phyloP scores from a whole-genome alignment of 148 eudicot genomes.

The Rhododendron molle region DNA sequence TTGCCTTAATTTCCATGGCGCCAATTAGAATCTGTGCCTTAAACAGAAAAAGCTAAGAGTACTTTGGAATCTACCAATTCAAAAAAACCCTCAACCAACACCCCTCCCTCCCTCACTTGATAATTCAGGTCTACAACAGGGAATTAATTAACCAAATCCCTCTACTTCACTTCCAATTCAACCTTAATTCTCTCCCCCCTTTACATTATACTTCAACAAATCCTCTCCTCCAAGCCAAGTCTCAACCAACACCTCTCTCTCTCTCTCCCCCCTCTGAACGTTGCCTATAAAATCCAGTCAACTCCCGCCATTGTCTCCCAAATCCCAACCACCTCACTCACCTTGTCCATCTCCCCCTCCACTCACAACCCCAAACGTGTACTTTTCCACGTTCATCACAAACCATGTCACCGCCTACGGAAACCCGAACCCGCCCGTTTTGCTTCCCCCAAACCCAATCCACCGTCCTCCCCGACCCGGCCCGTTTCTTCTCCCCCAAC shows the following conservation, averaged over 20 bases:
- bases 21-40: too few relatives aligned
- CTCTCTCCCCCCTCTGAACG: not conserved
- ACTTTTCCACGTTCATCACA: not conserved
- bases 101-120: not conserved
- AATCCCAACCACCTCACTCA: not conserved
- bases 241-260: too few relatives aligned
- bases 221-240: too few relatives aligned
- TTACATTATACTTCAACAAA: too few relatives aligned
- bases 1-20: too few relatives aligned
- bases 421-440: slow-evolving; percentile 23
- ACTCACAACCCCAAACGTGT: not conserved
- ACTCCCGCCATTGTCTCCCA: not conserved
- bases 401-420: slow-evolving; percentile 10
- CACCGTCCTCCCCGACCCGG: slow-evolving; percentile 69
- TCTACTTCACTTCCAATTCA: slow-evolving; percentile 9
- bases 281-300: not conserved
- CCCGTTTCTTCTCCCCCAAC: slow-evolving; percentile 52
- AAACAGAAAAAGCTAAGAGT: too few relatives aligned
- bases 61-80: too few relatives aligned
- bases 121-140: not conserved
- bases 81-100: too few relatives aligned
- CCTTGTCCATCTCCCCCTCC: too few relatives aligned
- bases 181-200: not conserved
- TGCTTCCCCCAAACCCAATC: slow-evolving; percentile 57
- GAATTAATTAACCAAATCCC: not conserved